Base-by-base conservation (phyloP, 768 basidiomycete genomes). In the Nidularia sp. region DNA sequence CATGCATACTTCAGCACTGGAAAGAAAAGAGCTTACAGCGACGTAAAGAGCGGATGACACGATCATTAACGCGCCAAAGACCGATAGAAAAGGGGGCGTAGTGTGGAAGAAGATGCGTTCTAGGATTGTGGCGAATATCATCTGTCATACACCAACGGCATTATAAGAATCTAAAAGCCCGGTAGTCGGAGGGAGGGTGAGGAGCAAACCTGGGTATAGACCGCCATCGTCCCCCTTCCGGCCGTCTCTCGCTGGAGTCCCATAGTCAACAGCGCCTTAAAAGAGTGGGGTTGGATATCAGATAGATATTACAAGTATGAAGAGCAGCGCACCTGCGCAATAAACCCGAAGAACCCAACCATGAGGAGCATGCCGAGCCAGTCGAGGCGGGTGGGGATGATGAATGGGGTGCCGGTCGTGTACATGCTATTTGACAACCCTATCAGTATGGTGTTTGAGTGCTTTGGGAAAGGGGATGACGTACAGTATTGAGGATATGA, bases 31-130 rank as follows among this genome's bases (percentile, higher is more conserved):
- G n/a, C 45, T 55, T 66, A 90, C 86, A 7, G 81, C 86, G 33
- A 86, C 79, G 62, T 80, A 89, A 25, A 84, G 55, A 0, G 88
- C 88, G 7, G 81, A 77, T 1, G 69, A 57, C 34, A 90, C 64
- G 56, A 91, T 92, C 52, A 90, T 79, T 3, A 71, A 43, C 1
- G 82, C 83, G 1, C 91, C 91, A 6, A 82, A 57, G 4, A 84
- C 60, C 2, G 85, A 87, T 31, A 87, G 67, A 1, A 72, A 55
- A 1, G 86, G 78, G 0, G 88, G 88, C 3, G 70, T 63, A 1
- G 75, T 75, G 43, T 81, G 72, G 65, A 92, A 89, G 58, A 88
- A 76, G 36, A 86, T 55, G 4, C 79, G 70, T 62, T 94, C 86
- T 7, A 90, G 70, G 12, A 83, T 62, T 2, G 77, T 70, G 0